phyloP scores from a whole-genome alignment of 306 rosid species.

The Medicago lupulina region DNA sequence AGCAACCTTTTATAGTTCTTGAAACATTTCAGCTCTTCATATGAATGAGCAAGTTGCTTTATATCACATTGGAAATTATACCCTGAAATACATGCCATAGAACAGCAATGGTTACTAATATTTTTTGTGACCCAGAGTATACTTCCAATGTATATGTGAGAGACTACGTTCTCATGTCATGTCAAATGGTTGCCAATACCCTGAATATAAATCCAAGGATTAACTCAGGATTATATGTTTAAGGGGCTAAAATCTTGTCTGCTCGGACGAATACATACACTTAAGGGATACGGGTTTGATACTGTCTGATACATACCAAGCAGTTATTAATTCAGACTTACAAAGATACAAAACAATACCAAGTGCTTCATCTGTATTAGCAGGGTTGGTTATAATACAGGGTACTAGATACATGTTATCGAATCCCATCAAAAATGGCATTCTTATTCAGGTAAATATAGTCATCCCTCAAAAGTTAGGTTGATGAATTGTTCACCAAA shows the following conservation, averaged over 20 bases:
- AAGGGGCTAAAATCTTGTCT: constrained; percentile 10
- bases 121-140: not conserved
- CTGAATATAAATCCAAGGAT: not conserved
- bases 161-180: not conserved
- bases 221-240: not conserved
- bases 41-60: constrained; percentile 83
- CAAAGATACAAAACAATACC: constrained; percentile 18
- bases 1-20: constrained; percentile 78
- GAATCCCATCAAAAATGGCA: constrained; percentile 21
- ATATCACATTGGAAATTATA: constrained; percentile 90
- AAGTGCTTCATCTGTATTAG: constrained; percentile 2
- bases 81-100: constrained; percentile 62
- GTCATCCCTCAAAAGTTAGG: constrained; percentile 35
- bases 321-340: constrained; percentile 35
- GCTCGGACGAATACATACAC: not conserved
- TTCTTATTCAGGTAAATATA: constrained; percentile 30
- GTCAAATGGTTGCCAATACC: not conserved
- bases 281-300: constrained; percentile 10
- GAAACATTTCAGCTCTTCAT: constrained; percentile 79
- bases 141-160: not conserved
- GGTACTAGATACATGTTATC: not conserved
- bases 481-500: constrained; percentile 11
- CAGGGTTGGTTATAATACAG: not conserved
- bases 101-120: constrained; percentile 34
- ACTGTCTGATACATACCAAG: not conserved